phyloP scores from a whole-genome alignment of 2,329 filamentous ascomycete genomes.

The Exutisphaerella laricina region DNA sequence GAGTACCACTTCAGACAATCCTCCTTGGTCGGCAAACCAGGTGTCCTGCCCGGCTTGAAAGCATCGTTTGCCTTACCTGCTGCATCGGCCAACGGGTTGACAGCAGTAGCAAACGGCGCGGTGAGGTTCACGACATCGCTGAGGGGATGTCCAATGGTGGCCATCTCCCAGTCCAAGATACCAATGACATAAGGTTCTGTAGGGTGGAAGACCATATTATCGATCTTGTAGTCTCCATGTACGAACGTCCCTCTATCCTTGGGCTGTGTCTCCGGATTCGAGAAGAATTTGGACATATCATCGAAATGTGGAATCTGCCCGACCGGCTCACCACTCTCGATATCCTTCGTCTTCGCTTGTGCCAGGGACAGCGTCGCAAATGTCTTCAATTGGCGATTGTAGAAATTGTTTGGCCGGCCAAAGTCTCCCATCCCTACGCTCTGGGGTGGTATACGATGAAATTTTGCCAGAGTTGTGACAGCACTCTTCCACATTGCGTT shows the following conservation, averaged over 20 bases:
- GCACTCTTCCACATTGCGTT: slow-evolving; percentile 81
- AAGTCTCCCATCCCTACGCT: slow-evolving; percentile 65
- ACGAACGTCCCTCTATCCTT: slow-evolving; percentile 72
- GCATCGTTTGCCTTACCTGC: slow-evolving; percentile 40
- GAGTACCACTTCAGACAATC: slow-evolving; percentile 62
- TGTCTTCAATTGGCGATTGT: slow-evolving; percentile 76
- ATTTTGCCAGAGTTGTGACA: slow-evolving; percentile 72
- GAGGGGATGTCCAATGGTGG: slow-evolving; percentile 91
- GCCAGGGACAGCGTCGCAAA: slow-evolving; percentile 71
- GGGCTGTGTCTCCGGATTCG: slow-evolving; percentile 62
- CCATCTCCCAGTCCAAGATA: slow-evolving; percentile 98
- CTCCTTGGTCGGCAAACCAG: slow-evolving; percentile 59
- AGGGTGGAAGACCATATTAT: slow-evolving; percentile 67
- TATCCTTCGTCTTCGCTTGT: slow-evolving; percentile 69
- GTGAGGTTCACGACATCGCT: slow-evolving; percentile 82
- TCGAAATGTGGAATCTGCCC: slow-evolving; percentile 79
- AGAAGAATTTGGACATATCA: slow-evolving; percentile 74
- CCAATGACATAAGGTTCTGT: slow-evolving; percentile 84
- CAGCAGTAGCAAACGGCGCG: slow-evolving; percentile 40
- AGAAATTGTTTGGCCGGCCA: slow-evolving; percentile 72
- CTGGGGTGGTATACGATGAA: slow-evolving; percentile 68
- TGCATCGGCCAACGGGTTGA: slow-evolving; percentile 33
- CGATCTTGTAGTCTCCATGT: slow-evolving; percentile 92
- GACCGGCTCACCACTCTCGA: slow-evolving; percentile 69
- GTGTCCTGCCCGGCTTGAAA: slow-evolving; percentile 59